A percentile compares a stretch with the other conserved stretches of the same genome.
phyloP scores from a whole-genome alignment of 2,329 filamentous ascomycete species.

The Pyrenophora graminea region DNA sequence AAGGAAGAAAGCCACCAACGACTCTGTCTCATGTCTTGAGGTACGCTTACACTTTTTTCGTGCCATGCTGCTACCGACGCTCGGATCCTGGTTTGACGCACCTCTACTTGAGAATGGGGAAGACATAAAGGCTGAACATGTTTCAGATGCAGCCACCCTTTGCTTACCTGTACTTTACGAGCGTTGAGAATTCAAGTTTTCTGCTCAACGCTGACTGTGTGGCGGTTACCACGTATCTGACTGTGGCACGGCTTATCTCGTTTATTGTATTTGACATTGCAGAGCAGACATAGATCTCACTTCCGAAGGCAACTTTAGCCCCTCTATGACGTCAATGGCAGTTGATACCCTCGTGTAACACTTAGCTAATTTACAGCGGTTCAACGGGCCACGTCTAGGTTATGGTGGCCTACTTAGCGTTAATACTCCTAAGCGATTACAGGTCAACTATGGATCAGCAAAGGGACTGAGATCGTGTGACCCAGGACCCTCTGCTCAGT shows the following conservation, averaged over 20 bases:
- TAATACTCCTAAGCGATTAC: not conserved
- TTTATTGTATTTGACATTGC: not conserved
- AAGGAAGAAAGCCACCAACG: not conserved
- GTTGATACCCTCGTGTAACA: not conserved
- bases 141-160: not conserved
- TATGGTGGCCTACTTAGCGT: not conserved
- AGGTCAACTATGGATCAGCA: not conserved
- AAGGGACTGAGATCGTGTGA: not conserved
- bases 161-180: not conserved
- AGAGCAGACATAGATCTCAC: too few species aligned
- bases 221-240: not conserved
- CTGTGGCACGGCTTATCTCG: not conserved
- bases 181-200: not conserved
- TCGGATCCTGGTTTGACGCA: not conserved
- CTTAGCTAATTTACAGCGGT: not conserved
- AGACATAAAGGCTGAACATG: not conserved
- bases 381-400: not conserved
- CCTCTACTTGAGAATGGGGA: not conserved
- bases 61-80: too few species aligned
- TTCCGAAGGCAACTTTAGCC: not conserved
- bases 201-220: not conserved
- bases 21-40: not conserved
- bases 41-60: not conserved
- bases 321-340: not conserved
- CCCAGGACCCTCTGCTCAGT: not conserved